phyloP scores from a whole-genome alignment of 352 stramenopile genomes.

The Phytophthora ohioensis region DNA sequence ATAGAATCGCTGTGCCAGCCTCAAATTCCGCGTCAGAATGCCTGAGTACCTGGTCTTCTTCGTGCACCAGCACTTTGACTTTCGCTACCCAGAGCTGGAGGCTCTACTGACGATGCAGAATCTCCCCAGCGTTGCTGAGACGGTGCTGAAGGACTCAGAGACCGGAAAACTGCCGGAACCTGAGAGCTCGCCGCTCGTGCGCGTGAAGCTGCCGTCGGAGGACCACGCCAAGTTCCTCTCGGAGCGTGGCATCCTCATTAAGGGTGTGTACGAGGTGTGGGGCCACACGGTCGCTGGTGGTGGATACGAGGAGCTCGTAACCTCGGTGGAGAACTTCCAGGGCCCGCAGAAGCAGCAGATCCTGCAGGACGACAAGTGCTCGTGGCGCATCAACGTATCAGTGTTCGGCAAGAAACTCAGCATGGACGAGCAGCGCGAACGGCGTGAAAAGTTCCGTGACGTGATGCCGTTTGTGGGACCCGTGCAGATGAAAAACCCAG shows the following conservation, averaged over 20 bases:
- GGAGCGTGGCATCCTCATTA: conserved; percentile 81
- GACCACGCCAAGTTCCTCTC: conserved; percentile 82
- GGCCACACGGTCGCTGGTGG: conserved; percentile 39
- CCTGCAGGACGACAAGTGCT: conserved; percentile 50
- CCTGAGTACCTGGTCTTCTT: conserved; percentile 85
- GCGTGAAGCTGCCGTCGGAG: conserved; percentile 63
- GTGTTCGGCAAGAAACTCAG: conserved; percentile 86
- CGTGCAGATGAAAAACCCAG: conserved; percentile 73
- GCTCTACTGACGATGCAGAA: conserved; percentile 74
- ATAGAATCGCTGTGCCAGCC: background rate
- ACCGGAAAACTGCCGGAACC: conserved; percentile 49
- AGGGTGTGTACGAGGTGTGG: conserved; percentile 87
- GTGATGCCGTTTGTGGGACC: conserved; percentile 73
- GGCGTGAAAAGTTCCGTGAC: conserved; percentile 59
- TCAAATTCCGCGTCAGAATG: conserved; percentile 39
- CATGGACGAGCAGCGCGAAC: conserved; percentile 67
- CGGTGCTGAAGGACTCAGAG: conserved; percentile 41
- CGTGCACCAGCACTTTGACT: conserved; percentile 86
- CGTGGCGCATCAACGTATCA: conserved; percentile 83
- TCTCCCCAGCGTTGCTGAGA: conserved; percentile 44
- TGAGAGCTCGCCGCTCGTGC: conserved; percentile 69
- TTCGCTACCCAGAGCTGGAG: conserved; percentile 85
- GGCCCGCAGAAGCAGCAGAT: conserved; percentile 55
- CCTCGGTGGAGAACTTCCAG: conserved; percentile 46
- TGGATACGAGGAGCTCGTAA: conserved; percentile 64